Conservation (phyloP, 306 rosid species). For the Fragaria vesca region DNA sequence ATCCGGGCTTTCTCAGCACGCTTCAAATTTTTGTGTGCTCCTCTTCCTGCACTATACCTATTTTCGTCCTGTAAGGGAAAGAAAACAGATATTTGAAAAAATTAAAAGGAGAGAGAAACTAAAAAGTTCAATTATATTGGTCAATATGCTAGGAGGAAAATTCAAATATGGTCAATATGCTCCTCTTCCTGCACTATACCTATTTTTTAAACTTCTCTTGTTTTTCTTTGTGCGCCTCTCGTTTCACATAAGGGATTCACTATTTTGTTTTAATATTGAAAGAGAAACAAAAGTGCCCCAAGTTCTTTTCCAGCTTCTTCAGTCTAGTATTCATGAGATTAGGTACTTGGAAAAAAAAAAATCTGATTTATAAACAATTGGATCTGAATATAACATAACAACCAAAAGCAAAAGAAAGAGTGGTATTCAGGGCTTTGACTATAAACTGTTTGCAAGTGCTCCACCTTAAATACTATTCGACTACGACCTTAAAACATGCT, state of each 20-base stretch:
- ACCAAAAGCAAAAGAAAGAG: not conserved
- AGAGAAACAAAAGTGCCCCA: no score
- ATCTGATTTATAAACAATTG: not conserved
- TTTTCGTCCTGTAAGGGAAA: slow-evolving; percentile 65
- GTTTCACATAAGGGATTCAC: no score
- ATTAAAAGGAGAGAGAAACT: slow-evolving; percentile 1
- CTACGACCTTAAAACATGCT: not conserved
- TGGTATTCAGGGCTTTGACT: not conserved
- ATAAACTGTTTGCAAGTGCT: not conserved
- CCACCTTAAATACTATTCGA: not conserved
- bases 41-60: slow-evolving; percentile 83
- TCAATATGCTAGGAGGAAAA: not conserved
- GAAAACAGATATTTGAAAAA: not conserved
- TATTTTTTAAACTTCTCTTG: no score
- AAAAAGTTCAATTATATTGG: not conserved
- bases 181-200: no score
- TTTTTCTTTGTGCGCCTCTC: no score
- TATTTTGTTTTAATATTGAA: no score
- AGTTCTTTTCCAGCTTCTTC: no score
- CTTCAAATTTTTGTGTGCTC: slow-evolving; percentile 89
- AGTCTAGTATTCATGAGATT: not conserved
- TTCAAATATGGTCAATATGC: not conserved
- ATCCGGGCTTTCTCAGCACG: slow-evolving; percentile 93
- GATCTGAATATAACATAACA: not conserved
- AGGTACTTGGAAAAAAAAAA: not conserved